These are phyloP conservation scores for Haematococcus lacustris DNA, from an alignment of 139 green algal genomes.

Conservation along the genomic window DNA sequence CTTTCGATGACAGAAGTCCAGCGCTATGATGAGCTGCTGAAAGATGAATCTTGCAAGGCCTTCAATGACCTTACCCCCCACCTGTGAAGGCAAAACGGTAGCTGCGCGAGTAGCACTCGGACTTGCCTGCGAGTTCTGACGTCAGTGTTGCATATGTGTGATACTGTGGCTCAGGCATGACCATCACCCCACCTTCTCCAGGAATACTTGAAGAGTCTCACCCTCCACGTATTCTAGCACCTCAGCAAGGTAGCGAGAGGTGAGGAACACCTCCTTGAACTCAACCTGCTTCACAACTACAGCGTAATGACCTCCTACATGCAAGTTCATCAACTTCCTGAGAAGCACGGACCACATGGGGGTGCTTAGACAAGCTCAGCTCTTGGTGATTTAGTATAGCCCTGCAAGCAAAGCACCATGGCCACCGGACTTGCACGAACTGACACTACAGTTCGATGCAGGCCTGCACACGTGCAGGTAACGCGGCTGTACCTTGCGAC, in stretches of 20 bases:
- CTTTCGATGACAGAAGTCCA: constrained; percentile 51
- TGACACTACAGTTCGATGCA: background rate
- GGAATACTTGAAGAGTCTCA: constrained; percentile 23
- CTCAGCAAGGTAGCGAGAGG: constrained; percentile 22
- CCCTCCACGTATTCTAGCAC: constrained; percentile 44
- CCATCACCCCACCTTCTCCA: constrained; percentile 10
- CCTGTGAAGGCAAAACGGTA: no score
- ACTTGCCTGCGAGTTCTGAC: no score
- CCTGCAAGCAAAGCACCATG: background rate
- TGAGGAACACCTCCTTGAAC: constrained; percentile 73
- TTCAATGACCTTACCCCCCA: constrained; percentile 54
- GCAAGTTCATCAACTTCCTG: no score
- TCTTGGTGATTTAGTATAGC: constrained; percentile 17
- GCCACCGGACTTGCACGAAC: background rate
- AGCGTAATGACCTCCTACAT: no score
- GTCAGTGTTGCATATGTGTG: no score
- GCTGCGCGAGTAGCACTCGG: no score
- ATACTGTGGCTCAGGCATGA: background rate
- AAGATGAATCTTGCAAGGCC: constrained; percentile 57
- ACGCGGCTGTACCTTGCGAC: constrained; percentile 9
- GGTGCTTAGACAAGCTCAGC: constrained; percentile 49
- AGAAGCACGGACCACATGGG: constrained; percentile 97
- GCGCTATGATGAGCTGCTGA: constrained; percentile 57
- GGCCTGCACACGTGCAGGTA: background rate
- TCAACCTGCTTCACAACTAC: no score